These are phyloP conservation scores for Colletotrichum ledebouriae DNA, from an alignment of 2,329 filamentous ascomycete species.

Conservation along the genomic window DNA sequence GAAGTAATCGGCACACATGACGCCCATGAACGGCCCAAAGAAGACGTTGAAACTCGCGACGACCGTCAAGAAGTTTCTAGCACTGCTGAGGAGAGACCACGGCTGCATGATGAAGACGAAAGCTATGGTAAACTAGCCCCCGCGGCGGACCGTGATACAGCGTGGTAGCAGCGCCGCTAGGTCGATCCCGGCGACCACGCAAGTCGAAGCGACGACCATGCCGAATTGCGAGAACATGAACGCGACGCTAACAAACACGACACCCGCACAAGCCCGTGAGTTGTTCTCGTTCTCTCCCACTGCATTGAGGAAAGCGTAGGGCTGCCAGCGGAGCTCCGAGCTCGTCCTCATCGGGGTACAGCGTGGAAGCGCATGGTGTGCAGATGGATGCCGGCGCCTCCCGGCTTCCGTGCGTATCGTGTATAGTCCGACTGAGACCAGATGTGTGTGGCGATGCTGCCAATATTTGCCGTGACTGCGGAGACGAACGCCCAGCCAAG, in stretches of 20 bases:
- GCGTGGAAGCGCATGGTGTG: conserved; percentile 44
- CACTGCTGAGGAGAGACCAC: conserved; percentile 38
- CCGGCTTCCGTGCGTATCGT: conserved; percentile 44
- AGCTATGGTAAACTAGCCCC: conserved; percentile 27
- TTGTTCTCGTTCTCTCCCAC: conserved; percentile 30
- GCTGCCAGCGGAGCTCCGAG: conserved; percentile 47
- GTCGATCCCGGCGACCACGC: conserved; percentile 43
- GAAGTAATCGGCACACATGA: conserved; percentile 52
- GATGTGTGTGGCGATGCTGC: conserved; percentile 45
- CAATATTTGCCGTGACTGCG: conserved; percentile 47
- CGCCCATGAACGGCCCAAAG: conserved; percentile 50
- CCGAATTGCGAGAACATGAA: conserved; percentile 35
- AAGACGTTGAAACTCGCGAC: conserved; percentile 49
- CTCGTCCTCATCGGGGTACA: conserved; percentile 43
- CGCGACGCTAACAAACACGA: conserved; percentile 35
- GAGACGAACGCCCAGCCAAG: conserved; percentile 45
- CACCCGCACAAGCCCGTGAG: conserved; percentile 1
- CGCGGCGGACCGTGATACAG: conserved; percentile 30
- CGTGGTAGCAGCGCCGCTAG: conserved; percentile 47
- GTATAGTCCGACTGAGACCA: conserved; percentile 48
- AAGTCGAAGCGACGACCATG: conserved; percentile 30
- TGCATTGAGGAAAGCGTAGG: conserved; percentile 45
- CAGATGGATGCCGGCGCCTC: conserved; percentile 42
- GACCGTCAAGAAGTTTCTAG: conserved; percentile 45
- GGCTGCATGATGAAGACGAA: conserved; percentile 43